These are phyloP conservation scores for Coemansia sp. DNA, from an alignment of 192 early-diverging fungal genomes.

Conservation along the genomic window DNA sequence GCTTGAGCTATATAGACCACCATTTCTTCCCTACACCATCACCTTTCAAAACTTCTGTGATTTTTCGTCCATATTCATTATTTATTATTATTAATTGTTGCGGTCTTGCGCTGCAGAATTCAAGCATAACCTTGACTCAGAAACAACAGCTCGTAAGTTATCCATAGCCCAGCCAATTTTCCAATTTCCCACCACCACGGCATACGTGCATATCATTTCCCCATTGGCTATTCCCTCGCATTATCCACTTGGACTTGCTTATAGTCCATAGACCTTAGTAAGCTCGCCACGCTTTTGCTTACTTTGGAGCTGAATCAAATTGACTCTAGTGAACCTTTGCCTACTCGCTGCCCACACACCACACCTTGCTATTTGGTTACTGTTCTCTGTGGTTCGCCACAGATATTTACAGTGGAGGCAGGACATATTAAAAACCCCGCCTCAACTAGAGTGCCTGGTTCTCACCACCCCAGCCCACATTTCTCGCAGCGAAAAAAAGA, in stretches of 20 bases:
- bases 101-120: background rate
- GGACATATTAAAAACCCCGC: constrained; percentile 2
- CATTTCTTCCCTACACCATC: background rate
- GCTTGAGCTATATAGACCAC: background rate
- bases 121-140: background rate
- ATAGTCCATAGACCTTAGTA: background rate
- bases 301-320: background rate
- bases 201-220: background rate
- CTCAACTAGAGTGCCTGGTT: constrained; percentile 6
- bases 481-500: background rate
- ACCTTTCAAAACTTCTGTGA: background rate
- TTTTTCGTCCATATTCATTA: background rate
- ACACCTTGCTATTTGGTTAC: background rate
- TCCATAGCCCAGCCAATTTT: background rate
- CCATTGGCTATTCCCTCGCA: background rate
- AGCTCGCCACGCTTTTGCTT: background rate
- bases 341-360: background rate
- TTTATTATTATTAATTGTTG: background rate
- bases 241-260: background rate
- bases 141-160: background rate
- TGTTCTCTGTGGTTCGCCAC: background rate
- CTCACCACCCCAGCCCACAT: constrained; percentile 5
- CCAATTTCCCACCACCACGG: background rate
- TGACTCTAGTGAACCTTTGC: background rate
- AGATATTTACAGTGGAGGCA: background rate